These are phyloP conservation scores for Tremellales sp. DNA, from an alignment of 1,284 basidiomycete species.

Conservation along the genomic window DNA sequence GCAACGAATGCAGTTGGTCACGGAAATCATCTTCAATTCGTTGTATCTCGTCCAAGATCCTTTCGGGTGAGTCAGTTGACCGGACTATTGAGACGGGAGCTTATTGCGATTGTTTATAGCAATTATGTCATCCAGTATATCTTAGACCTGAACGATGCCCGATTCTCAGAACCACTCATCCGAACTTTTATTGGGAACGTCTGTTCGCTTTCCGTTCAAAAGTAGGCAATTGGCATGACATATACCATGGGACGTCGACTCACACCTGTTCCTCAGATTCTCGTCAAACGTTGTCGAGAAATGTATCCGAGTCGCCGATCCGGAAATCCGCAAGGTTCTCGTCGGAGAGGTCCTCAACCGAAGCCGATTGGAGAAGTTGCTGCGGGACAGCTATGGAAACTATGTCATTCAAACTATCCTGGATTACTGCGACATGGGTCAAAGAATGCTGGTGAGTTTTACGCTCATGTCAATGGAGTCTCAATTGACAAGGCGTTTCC, in stretches of 20 bases:
- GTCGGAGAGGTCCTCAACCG: constrained; percentile 95
- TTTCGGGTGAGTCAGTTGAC: constrained; percentile 61
- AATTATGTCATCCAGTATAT: constrained; percentile 69
- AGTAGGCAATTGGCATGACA: constrained; percentile 59
- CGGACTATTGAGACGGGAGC: background rate
- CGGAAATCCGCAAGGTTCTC: constrained; percentile 85
- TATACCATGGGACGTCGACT: background rate
- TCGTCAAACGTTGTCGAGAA: constrained; percentile 49
- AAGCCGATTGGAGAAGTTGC: constrained; percentile 87
- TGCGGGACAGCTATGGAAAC: constrained; percentile 91
- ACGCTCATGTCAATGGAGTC: background rate
- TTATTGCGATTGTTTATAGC: background rate
- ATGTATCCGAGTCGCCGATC: constrained; percentile 97
- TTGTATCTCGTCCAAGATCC: constrained; percentile 98
- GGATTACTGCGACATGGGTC: constrained; percentile 86
- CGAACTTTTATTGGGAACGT: constrained; percentile 97
- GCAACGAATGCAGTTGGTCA: constrained; percentile 93
- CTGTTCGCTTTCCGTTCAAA: constrained; percentile 95
- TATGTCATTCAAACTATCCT: constrained; percentile 93
- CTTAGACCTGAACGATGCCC: constrained; percentile 93
- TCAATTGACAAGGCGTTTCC: background rate
- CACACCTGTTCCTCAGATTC: constrained; percentile 23
- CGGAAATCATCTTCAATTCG: constrained; percentile 98
- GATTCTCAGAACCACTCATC: constrained; percentile 96
- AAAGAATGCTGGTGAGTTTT: constrained; percentile 59